Percentiles rank a stretch among this genome's conserved stretches.
Evolutionary conservation across 371 early-diverging fungal species (phyloP).

Genomic region (Aphelidium insulamus): DNA sequence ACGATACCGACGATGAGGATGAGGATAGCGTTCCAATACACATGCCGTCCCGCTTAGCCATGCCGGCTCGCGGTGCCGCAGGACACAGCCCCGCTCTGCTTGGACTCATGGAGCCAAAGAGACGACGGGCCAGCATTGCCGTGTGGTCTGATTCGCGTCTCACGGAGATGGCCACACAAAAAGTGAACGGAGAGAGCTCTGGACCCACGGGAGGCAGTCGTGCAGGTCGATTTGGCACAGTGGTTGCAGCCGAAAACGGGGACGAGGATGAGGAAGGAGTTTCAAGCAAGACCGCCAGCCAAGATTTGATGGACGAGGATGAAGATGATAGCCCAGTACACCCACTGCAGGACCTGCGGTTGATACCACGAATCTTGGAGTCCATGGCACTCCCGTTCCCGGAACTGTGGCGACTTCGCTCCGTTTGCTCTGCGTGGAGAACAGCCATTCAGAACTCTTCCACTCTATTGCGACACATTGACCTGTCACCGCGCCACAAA

Average conservation of each 20-base stretch:
- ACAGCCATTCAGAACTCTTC: slow-evolving; percentile 11
- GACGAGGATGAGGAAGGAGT: slow-evolving; percentile 2
- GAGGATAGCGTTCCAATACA: too few species aligned
- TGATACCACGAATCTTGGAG: slow-evolving; percentile 6
- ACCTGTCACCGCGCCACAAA: slow-evolving; percentile 17
- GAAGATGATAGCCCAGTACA: too few species aligned
- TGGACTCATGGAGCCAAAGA: slow-evolving; percentile 15
- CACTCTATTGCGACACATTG: slow-evolving; percentile 11
- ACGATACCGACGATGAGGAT: too few species aligned
- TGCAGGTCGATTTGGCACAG: too few species aligned
- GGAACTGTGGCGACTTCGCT: slow-evolving; percentile 2
- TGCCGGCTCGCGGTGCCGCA: slow-evolving; percentile 8
- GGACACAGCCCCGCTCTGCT: not conserved
- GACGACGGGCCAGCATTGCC: slow-evolving; percentile 47
- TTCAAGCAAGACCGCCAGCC: not conserved
- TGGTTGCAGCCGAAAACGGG: slow-evolving; percentile 12
- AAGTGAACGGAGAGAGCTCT: not conserved
- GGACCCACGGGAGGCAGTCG: too few species aligned
- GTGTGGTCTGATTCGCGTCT: slow-evolving; percentile 58
- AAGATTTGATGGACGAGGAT: slow-evolving; percentile 3
- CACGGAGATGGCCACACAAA: slow-evolving; percentile 18
- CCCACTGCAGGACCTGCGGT: too few species aligned
- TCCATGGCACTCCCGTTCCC: slow-evolving; percentile 10
- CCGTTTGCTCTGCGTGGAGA: slow-evolving; percentile 6
- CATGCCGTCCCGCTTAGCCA: too few species aligned